Conservation (phyloP, 306 rosid genomes). For the Cicer judaicum region DNA sequence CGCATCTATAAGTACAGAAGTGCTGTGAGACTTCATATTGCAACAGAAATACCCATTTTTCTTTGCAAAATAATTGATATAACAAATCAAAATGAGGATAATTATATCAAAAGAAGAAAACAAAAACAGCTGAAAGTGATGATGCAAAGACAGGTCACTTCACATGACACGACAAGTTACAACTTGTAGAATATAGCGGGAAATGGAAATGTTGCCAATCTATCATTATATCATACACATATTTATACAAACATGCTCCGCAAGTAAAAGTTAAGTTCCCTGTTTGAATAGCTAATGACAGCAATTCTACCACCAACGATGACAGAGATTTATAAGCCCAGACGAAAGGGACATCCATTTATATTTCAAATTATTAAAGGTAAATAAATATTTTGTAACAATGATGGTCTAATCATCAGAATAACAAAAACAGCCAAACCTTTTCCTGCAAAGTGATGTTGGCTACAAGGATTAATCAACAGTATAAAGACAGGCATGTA, state of each 20-base stretch:
- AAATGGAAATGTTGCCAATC: constrained; percentile 24
- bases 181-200: constrained; percentile 19
- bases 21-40: constrained; percentile 47
- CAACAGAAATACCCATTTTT: neutral
- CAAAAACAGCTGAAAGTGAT: constrained; percentile 34
- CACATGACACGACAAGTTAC: constrained; percentile 19
- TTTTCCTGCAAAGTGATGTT: neutral
- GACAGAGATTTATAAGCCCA: constrained; percentile 18
- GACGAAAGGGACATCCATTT: constrained; percentile 2
- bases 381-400: neutral
- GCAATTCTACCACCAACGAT: constrained; percentile 27
- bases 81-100: constrained; percentile 24
- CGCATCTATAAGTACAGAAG: constrained; percentile 77
- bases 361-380: neutral
- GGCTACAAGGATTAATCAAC: neutral
- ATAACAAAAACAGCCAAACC: neutral
- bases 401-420: constrained; percentile 31
- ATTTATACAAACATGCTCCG: constrained; percentile 9
- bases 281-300: constrained; percentile 33
- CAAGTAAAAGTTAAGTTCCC: constrained; percentile 26
- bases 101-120: neutral
- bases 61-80: constrained; percentile 26
- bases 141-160: constrained; percentile 18
- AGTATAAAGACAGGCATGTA: neutral
- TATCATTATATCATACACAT: constrained; percentile 28